A percentile compares a stretch with the other conserved stretches of the same genome.
Conservation (phyloP, 1,284 basidiomycete genomes). For the Ceratorhiza oryzae-sativae region DNA sequence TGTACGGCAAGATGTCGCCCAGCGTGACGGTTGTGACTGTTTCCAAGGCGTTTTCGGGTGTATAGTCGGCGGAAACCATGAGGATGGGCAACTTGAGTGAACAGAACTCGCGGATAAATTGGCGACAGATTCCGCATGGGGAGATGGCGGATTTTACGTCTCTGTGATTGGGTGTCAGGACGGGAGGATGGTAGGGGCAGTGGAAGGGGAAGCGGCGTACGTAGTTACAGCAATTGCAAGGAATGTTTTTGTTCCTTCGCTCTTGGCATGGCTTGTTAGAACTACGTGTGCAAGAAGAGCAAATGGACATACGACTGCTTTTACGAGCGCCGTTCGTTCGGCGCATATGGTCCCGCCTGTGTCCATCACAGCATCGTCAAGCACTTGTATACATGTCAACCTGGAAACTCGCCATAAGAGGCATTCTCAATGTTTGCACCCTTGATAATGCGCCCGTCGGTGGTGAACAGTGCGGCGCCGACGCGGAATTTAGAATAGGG, state of each 20-base stretch:
- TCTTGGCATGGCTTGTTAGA: conserved; percentile 56
- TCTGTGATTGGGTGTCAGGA: conserved; percentile 49
- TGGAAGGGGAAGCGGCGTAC: conserved; percentile 53
- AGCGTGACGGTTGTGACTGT: conserved; percentile 70
- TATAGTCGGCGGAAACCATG: conserved; percentile 57
- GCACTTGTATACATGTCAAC: background rate
- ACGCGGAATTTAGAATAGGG: conserved; percentile 90
- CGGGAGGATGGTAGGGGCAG: background rate
- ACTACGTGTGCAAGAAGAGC: background rate
- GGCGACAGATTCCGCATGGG: conserved; percentile 91
- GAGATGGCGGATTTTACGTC: conserved; percentile 72
- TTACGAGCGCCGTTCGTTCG: conserved; percentile 86
- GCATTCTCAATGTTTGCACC: conserved; percentile 93
- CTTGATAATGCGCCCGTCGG: conserved; percentile 74
- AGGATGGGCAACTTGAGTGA: conserved; percentile 75
- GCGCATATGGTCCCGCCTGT: conserved; percentile 83
- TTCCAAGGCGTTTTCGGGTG: conserved; percentile 54
- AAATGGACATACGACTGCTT: conserved; percentile 78
- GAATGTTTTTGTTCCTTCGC: conserved; percentile 73
- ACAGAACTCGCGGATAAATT: conserved; percentile 82
- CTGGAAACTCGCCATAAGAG: conserved; percentile 70
- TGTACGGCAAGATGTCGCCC: conserved; percentile 54
- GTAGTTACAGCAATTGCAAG: conserved; percentile 75
- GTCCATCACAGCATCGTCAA: background rate
- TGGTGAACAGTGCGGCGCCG: conserved; percentile 79